phyloP scores from a whole-genome alignment of 495 filamentous ascomycete genomes.

The Aspergillus olivimuriae region DNA sequence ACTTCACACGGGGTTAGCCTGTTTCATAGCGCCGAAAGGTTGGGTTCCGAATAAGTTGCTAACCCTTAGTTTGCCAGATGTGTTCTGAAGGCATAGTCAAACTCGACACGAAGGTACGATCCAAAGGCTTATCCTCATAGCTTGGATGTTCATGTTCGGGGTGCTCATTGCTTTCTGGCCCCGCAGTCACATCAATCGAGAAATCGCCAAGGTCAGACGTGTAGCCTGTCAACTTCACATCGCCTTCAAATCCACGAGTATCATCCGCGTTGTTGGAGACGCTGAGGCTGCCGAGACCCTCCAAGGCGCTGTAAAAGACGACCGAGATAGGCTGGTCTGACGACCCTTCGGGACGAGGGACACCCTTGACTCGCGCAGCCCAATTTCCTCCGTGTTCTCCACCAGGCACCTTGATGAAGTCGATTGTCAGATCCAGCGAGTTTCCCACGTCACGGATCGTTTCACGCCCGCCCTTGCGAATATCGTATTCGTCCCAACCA shows the following conservation, averaged over 20 bases:
- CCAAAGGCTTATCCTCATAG: slow-evolving; percentile 67
- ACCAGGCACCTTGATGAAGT: slow-evolving; percentile 88
- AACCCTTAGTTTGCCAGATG: slow-evolving; percentile 84
- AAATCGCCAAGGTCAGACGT: slow-evolving; percentile 78
- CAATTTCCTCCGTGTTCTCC: slow-evolving; percentile 85
- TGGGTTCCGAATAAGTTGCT: no score
- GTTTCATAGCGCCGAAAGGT: no score
- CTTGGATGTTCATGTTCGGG: slow-evolving; percentile 56
- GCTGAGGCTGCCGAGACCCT: slow-evolving; percentile 65
- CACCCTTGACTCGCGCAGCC: slow-evolving; percentile 82
- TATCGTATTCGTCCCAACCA: slow-evolving; percentile 95
- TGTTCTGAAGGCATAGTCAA: slow-evolving; percentile 57
- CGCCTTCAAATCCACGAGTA: slow-evolving; percentile 57
- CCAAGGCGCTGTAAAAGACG: slow-evolving; percentile 72
- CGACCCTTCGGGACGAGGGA: slow-evolving; percentile 61
- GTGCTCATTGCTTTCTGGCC: slow-evolving; percentile 53
- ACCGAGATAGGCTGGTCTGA: slow-evolving; percentile 65
- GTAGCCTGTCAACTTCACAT: slow-evolving; percentile 69
- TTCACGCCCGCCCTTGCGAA: slow-evolving; percentile 77
- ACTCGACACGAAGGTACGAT: slow-evolving; percentile 69
- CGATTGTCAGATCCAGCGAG: slow-evolving; percentile 79
- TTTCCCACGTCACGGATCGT: slow-evolving; percentile 86
- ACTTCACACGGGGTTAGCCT: no score
- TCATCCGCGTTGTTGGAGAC: slow-evolving; percentile 46
- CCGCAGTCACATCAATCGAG: slow-evolving; percentile 70